A percentile compares a stretch with the other conserved stretches of the same genome.
Evolutionary conservation across 169 alveolate genomes (phyloP).

Genomic region (Plasmodium knowlesi): DNA sequence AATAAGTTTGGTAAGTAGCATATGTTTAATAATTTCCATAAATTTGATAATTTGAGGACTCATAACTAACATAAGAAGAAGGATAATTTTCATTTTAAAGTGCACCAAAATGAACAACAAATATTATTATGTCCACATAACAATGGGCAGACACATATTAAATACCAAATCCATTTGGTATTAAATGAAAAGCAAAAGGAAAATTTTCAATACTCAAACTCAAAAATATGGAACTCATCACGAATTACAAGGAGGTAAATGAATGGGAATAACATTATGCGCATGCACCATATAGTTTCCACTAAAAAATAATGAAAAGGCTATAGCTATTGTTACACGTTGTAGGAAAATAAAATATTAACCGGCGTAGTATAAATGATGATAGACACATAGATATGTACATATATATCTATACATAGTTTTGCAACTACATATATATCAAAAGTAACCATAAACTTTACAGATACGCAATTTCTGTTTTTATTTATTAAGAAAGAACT

Average conservation of each 20-base stretch:
- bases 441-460: neutral
- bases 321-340: no score
- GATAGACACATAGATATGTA: neutral
- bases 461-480: neutral
- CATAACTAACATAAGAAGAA: neutral
- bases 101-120: neutral
- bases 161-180: neutral
- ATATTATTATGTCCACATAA: neutral
- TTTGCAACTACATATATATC: neutral
- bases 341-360: no score
- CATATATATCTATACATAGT: neutral
- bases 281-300: neutral
- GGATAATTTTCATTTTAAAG: neutral
- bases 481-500: neutral
- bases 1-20: neutral
- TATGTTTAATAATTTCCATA: neutral
- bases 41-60: neutral
- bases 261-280: neutral
- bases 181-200: neutral
- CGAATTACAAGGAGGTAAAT: neutral
- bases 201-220: no score
- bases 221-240: neutral
- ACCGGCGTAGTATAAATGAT: neutral
- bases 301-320: neutral
- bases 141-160: neutral